phyloP scores from a whole-genome alignment of 2,329 filamentous ascomycete genomes.

The Cadophora sp. region DNA sequence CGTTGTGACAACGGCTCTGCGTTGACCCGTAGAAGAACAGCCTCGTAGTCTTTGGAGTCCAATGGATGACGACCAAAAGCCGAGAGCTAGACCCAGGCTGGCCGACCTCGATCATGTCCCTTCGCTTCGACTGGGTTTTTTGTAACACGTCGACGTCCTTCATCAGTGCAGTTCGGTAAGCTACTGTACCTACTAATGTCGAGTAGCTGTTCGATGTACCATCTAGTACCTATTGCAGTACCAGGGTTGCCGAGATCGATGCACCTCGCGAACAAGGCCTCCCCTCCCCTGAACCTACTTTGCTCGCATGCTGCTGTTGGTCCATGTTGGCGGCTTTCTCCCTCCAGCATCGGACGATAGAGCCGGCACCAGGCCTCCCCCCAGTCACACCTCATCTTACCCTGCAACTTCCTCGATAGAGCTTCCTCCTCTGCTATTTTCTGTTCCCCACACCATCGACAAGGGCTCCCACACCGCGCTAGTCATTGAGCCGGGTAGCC shows the following conservation, averaged over 20 bases:
- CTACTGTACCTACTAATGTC: constrained; percentile 12
- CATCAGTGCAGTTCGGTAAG: constrained; percentile 6
- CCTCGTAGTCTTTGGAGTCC: constrained; percentile 34
- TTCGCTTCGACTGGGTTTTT: constrained; percentile 34
- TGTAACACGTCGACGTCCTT: constrained; percentile 32
- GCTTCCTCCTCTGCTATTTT: constrained; percentile 39
- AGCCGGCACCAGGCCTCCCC: constrained; percentile 35
- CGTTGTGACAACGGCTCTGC: constrained; percentile 42
- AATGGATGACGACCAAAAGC: constrained; percentile 36
- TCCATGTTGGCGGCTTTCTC: constrained; percentile 39
- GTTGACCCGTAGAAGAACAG: constrained; percentile 37
- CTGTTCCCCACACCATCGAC: constrained; percentile 35
- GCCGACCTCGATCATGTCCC: constrained; percentile 41
- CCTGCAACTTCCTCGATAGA: constrained; percentile 40
- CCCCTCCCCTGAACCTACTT: constrained; percentile 16
- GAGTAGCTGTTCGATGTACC: constrained; percentile 19
- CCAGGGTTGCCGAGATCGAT: constrained; percentile 35
- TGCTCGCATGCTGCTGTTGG: constrained; percentile 30
- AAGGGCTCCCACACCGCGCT: constrained; percentile 34
- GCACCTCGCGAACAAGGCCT: constrained; percentile 38
- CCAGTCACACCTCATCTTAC: constrained; percentile 43
- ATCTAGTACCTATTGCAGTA: constrained; percentile 23
- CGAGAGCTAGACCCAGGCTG: background rate
- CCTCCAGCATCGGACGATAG: constrained; percentile 44
- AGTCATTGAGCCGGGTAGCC: constrained; percentile 38